Evolutionary conservation across 371 early-diverging fungal genomes (phyloP), one percentile per base, ranked within the genome.

Genomic region (Rhizopus microsporus): DNA sequence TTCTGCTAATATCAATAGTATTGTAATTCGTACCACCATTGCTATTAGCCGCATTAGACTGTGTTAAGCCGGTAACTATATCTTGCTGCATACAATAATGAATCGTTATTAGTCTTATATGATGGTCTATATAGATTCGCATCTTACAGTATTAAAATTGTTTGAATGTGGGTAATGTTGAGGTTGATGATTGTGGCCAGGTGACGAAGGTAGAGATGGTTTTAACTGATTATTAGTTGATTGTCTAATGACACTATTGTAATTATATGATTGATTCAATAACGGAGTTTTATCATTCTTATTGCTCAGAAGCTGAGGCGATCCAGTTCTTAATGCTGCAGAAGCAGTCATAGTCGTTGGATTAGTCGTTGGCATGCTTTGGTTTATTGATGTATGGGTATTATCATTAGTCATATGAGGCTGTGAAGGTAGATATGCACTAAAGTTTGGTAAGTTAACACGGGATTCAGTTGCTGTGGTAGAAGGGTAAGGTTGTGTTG

Each of bases 91-190:
- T 23, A 34, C 46, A 3, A 8, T 3, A 15, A n/a, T 17, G 8
- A 7, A 45, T 17, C 15, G 13, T 38, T 8, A 38, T 38, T 38
- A 38, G 1, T 10, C 13, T 1, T 38, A 13, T 37, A 42, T n/a
- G 50, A 16, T 40, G 9, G 16, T 50, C 6, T 9, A 7, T 30
- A 42, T 17, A 43, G 35, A 30, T 52, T 16, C 6, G n/a, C 23
- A 29, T 31, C 58, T 58, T 63, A 58, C 63, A 32, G 63, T 58
- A 47, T 42, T 34, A 23, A 63, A 63, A 6, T 31, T 49, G 7
- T 38, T 34, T 9, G 48, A 40, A 40, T 56, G 17, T 49, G 9
- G 60, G 49, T 4, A 54, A 52, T 10, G 29, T 42, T 34, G 34
- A 32, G 54, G 37, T 50, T 5, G 56, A 40, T 47, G 47, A 35